These are phyloP conservation scores for Nakazawaea pomicola DNA, from an alignment of 805 yeast species.

Conservation along the genomic window DNA sequence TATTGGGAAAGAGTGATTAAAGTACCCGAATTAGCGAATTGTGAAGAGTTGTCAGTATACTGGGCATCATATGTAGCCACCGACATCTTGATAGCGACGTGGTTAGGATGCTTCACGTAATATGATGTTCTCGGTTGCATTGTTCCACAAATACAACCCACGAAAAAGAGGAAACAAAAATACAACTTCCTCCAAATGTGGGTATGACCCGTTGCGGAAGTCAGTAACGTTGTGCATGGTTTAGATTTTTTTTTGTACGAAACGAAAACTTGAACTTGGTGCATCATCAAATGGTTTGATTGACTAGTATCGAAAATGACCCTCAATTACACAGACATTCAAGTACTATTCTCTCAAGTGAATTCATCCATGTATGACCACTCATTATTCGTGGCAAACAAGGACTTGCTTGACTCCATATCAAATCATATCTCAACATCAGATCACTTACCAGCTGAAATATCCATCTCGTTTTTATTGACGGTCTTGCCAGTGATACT, in stretches of 20 bases:
- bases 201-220: not conserved
- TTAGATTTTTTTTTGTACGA: not conserved
- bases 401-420: constrained; percentile 12
- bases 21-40: not conserved
- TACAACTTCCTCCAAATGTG: no score
- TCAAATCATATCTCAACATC: constrained; percentile 11
- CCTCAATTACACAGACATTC: constrained; percentile 7
- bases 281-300: not conserved
- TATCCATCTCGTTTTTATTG: constrained; percentile 20
- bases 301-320: constrained; percentile 1
- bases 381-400: constrained; percentile 1
- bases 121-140: no score
- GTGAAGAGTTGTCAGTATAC: no score
- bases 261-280: not conserved
- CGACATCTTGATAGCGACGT: no score
- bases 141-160: no score
- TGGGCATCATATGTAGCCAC: no score
- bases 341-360: constrained; percentile 5
- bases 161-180: no score
- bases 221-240: not conserved
- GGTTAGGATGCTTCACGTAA: no score
- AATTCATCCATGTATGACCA: constrained; percentile 8
- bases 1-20: not conserved
- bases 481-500: constrained; percentile 17
- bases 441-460: constrained; percentile 12